Percentiles rank a stretch among this genome's conserved stretches.
Evolutionary conservation across 345 rosid species (phyloP).

Genomic region (Camelina laxa): DNA sequence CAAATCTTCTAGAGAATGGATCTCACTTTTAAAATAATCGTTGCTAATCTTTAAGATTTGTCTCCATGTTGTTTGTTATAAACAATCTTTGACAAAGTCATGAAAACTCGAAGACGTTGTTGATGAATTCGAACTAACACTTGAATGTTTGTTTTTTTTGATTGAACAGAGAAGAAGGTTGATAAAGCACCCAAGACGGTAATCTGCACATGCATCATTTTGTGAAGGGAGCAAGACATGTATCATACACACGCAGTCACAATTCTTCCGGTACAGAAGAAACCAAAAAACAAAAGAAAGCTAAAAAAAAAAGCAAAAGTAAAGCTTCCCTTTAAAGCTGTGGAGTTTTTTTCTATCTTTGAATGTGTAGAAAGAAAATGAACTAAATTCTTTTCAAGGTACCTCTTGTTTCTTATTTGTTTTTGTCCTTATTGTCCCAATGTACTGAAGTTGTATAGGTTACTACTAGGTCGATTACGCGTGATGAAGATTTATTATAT

Average conservation of each 20-base stretch:
- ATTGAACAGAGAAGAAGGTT: conserved; percentile 79
- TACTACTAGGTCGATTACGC: conserved; percentile 19
- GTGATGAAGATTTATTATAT: conserved; percentile 19
- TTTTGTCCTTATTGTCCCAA: conserved; percentile 27
- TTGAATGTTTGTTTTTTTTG: conserved; percentile 32
- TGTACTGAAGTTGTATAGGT: conserved; percentile 24
- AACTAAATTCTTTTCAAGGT: conserved; percentile 39
- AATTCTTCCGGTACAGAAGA: conserved; percentile 53
- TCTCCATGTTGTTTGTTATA: not conserved
- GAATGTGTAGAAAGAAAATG: conserved; percentile 43
- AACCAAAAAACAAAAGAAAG: conserved; percentile 30
- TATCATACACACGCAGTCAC: conserved; percentile 37
- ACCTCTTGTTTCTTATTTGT: conserved; percentile 29
- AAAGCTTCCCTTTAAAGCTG: conserved; percentile 38
- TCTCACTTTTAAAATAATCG: not conserved
- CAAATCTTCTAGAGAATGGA: not conserved
- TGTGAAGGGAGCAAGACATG: conserved; percentile 53
- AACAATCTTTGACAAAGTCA: not conserved
- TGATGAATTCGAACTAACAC: not conserved
- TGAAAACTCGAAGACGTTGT: conserved; percentile 1
- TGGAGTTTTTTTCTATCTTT: conserved; percentile 32
- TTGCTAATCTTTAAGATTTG: not conserved
- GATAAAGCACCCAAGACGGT: conserved; percentile 70
- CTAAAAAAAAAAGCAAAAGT: not conserved
- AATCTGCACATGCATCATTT: conserved; percentile 83